phyloP scores from a whole-genome alignment of 2,329 filamentous ascomycete genomes.

The Beauveria scarabaeidicola region DNA sequence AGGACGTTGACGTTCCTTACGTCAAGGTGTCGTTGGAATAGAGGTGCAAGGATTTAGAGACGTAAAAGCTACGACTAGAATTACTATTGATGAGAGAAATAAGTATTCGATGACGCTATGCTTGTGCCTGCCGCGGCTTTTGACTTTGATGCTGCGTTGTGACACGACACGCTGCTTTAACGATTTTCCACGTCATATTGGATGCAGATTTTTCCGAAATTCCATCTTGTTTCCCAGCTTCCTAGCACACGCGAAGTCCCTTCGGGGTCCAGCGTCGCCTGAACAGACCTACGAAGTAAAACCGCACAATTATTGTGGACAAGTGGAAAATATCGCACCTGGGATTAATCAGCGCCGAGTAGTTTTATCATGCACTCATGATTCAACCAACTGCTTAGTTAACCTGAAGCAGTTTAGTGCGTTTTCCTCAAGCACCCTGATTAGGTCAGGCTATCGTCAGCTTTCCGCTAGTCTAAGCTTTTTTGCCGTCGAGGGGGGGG shows the following conservation, averaged over 20 bases:
- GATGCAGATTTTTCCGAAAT: not conserved
- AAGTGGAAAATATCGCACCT: no score
- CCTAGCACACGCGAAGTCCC: not conserved
- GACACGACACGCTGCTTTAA: not conserved
- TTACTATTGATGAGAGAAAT: not conserved
- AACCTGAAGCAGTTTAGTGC: not conserved
- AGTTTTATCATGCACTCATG: no score
- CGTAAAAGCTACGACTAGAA: not conserved
- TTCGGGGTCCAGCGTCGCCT: no score
- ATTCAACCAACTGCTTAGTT: no score
- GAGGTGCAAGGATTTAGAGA: not conserved
- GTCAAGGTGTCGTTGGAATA: conserved; percentile 39
- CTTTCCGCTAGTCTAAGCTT: not conserved
- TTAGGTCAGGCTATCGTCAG: conserved; percentile 10
- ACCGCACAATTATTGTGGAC: not conserved
- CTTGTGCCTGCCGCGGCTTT: not conserved
- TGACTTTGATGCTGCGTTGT: not conserved
- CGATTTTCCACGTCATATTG: not conserved
- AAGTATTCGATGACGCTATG: not conserved
- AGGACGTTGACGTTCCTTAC: conserved; percentile 89
- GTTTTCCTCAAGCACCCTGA: not conserved
- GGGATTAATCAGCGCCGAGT: no score
- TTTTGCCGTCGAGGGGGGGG: not conserved
- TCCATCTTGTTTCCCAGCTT: not conserved
- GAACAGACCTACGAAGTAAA: no score